A percentile compares a stretch with the other conserved stretches of the same genome.
Evolutionary conservation across 768 basidiomycete genomes (phyloP).

Genomic region (Kwoniella shandongensis): DNA sequence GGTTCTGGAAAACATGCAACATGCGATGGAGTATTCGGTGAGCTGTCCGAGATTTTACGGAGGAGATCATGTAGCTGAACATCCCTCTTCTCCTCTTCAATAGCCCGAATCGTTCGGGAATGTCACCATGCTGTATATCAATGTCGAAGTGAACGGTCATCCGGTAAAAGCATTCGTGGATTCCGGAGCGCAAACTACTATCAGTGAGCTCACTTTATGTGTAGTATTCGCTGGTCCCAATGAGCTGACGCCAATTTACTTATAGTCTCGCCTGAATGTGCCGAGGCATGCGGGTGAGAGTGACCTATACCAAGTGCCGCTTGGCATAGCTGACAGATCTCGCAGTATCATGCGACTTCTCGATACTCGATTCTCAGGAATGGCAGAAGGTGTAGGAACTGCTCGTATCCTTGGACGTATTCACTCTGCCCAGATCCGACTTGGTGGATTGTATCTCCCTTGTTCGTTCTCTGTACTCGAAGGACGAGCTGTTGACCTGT

Average conservation of each 20-base stretch:
- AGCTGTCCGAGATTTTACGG: slow-evolving; percentile 3
- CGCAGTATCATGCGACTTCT: slow-evolving; percentile 85
- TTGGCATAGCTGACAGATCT: not conserved
- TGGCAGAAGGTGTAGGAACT: slow-evolving; percentile 90
- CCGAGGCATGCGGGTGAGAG: slow-evolving; percentile 81
- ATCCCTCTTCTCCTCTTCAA: not conserved
- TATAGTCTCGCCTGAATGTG: slow-evolving; percentile 85
- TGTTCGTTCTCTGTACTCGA: slow-evolving; percentile 96
- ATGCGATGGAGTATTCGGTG: slow-evolving; percentile 79
- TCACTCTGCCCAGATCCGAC: slow-evolving; percentile 86
- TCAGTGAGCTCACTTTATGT: slow-evolving; percentile 71
- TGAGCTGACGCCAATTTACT: not conserved
- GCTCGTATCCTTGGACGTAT: slow-evolving; percentile 91
- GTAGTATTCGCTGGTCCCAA: too few species aligned
- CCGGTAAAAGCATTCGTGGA: slow-evolving; percentile 97
- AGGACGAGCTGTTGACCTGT: slow-evolving; percentile 88
- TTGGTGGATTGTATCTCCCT: slow-evolving; percentile 77
- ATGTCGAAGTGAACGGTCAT: slow-evolving; percentile 85
- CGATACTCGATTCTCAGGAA: slow-evolving; percentile 81
- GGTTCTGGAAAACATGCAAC: slow-evolving; percentile 86
- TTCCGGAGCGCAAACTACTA: slow-evolving; percentile 94
- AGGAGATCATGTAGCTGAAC: too few species aligned
- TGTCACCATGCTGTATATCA: slow-evolving; percentile 95
- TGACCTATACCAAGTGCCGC: not conserved
- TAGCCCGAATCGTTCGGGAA: slow-evolving; percentile 85